These are phyloP conservation scores for Trypanosoma lewisi DNA, from an alignment of 208 protist genomes.

Conservation along the genomic window DNA sequence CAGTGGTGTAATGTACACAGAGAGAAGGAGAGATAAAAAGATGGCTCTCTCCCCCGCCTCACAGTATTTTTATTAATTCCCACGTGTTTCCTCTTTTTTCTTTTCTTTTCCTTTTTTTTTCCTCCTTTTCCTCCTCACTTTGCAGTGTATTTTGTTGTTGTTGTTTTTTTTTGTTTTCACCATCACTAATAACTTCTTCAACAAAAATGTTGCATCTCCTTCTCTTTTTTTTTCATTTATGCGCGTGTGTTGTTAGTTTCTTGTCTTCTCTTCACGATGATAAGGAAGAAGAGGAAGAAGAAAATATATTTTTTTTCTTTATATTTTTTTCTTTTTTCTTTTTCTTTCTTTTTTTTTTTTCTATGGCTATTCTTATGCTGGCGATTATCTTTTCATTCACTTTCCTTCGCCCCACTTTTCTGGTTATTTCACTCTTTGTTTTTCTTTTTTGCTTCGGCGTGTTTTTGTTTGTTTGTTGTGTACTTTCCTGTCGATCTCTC, in stretches of 20 bases:
- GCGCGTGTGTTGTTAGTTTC: no score
- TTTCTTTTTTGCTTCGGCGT: conserved; percentile 1
- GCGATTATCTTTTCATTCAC: conserved; percentile 10
- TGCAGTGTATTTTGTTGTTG: background rate
- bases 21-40: no score
- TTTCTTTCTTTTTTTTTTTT: conserved; percentile 1
- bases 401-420: conserved; percentile 2
- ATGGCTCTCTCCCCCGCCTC: no score
- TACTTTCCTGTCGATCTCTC: conserved; percentile 10
- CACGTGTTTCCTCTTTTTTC: background rate
- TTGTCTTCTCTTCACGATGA: no score
- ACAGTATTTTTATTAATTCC: background rate
- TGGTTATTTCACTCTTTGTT: conserved; percentile 19
- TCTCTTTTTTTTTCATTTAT: conserved; percentile 4
- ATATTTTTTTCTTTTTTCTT: conserved; percentile 10
- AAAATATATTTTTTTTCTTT: conserved; percentile 1
- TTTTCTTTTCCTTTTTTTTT: conserved; percentile 15
- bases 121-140: background rate
- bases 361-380: background rate
- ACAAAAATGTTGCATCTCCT: no score
- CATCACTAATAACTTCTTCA: background rate
- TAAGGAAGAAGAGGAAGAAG: no score
- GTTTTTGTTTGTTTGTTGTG: background rate
- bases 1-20: no score
- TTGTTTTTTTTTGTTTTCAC: background rate